Percentiles rank a stretch among this genome's conserved stretches.
Conservation (phyloP, 106 monocot genomes). For the Narthecium ossifragum region DNA sequence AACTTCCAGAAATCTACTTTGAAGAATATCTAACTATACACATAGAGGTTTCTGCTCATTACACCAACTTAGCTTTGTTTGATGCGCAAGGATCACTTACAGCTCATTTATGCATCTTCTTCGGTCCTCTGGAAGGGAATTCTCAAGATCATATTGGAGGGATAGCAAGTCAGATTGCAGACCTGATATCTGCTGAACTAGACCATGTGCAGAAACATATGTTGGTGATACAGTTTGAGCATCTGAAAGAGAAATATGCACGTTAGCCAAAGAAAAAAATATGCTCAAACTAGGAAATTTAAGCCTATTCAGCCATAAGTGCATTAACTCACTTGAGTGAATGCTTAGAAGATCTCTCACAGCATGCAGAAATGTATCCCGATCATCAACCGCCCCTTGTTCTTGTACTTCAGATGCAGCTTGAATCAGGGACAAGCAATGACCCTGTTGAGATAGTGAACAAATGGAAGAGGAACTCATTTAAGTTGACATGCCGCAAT, state of each 20-base stretch:
- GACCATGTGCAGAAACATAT: slow-evolving; percentile 86
- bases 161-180: slow-evolving; percentile 74
- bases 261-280: neutral
- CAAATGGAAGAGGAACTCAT: too few species aligned
- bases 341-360: slow-evolving; percentile 83
- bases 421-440: slow-evolving; percentile 59
- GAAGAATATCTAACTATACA: too few species aligned
- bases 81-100: slow-evolving; percentile 67
- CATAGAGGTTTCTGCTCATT: too few species aligned
- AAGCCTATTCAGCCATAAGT: neutral
- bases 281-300: neutral
- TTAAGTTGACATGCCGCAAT: too few species aligned
- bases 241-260: slow-evolving; percentile 35
- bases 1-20: too few species aligned
- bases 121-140: slow-evolving; percentile 81
- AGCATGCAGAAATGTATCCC: slow-evolving; percentile 86
- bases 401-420: slow-evolving; percentile 83
- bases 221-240: slow-evolving; percentile 56
- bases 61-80: too few species aligned
- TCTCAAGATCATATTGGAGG: slow-evolving; percentile 91
- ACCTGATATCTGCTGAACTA: slow-evolving; percentile 83
- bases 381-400: slow-evolving; percentile 93
- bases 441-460: slow-evolving; percentile 36
- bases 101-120: slow-evolving; percentile 90
- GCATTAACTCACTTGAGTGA: slow-evolving; percentile 49